Evolutionary conservation across 805 yeast genomes (phyloP).

Genomic region (Candida schatavii): DNA sequence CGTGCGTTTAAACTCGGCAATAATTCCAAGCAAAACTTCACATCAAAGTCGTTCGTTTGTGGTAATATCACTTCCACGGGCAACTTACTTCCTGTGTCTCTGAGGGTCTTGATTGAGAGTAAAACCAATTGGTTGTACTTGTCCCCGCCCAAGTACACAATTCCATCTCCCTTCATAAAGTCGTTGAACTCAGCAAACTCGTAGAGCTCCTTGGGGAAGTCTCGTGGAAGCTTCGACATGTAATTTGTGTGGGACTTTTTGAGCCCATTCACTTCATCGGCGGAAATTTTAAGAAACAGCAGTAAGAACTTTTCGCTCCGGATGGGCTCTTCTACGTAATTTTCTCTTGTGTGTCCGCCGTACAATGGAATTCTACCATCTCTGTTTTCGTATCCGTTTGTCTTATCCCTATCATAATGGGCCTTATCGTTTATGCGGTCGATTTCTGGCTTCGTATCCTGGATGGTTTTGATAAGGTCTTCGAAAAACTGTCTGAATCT

Average conservation of each 20-base stretch:
- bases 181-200: constrained; percentile 19
- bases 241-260: constrained; percentile 20
- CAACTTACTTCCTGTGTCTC: constrained; percentile 30
- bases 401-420: constrained; percentile 21
- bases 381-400: constrained; percentile 11
- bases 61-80: constrained; percentile 41
- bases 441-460: constrained; percentile 20
- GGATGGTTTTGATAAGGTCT: constrained; percentile 16
- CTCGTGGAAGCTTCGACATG: constrained; percentile 18
- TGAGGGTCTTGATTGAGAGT: constrained; percentile 29
- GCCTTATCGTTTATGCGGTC: constrained; percentile 22
- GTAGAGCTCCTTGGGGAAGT: constrained; percentile 20
- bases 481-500: constrained; percentile 18
- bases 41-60: constrained; percentile 27
- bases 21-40: constrained; percentile 29
- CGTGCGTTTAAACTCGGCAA: constrained; percentile 32
- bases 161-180: constrained; percentile 38
- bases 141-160: constrained; percentile 39
- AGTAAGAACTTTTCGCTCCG: constrained; percentile 24
- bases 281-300: constrained; percentile 18
- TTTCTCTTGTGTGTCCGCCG: constrained; percentile 35
- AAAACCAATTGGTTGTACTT: constrained; percentile 33
- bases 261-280: constrained; percentile 17
- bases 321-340: constrained; percentile 26
- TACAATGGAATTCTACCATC: constrained; percentile 28